These are phyloP conservation scores for Colletotrichum gigasporum DNA, from an alignment of 2,329 filamentous ascomycete species.

Conservation along the genomic window DNA sequence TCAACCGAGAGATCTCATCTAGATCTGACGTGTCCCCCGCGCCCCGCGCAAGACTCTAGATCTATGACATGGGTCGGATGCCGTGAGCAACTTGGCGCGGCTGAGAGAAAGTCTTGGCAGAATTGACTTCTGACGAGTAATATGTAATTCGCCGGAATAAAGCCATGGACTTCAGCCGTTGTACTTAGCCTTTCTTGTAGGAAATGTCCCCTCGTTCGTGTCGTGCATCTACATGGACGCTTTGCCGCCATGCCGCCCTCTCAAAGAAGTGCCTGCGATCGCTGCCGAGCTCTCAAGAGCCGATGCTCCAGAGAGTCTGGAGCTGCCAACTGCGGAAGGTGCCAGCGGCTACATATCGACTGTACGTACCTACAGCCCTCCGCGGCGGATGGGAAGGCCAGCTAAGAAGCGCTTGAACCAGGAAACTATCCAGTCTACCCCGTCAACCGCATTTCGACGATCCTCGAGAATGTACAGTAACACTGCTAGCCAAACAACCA, in stretches of 20 bases:
- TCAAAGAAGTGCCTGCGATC: constrained; percentile 30
- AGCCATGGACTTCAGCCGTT: constrained; percentile 19
- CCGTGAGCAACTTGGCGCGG: neutral
- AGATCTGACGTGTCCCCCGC: constrained; percentile 22
- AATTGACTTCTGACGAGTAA: neutral
- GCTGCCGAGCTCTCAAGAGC: constrained; percentile 30
- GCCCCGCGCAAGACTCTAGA: constrained; percentile 1
- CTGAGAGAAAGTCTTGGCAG: neutral
- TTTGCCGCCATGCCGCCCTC: constrained; percentile 23
- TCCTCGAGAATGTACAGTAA: constrained; percentile 15
- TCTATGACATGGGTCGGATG: constrained; percentile 19
- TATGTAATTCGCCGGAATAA: neutral
- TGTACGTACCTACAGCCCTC: constrained; percentile 29
- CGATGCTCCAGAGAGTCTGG: constrained; percentile 23
- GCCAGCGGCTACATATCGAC: constrained; percentile 26
- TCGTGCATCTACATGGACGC: neutral
- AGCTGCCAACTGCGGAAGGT: constrained; percentile 25
- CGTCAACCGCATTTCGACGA: constrained; percentile 2
- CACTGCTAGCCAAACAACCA: constrained; percentile 8
- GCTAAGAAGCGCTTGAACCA: constrained; percentile 25
- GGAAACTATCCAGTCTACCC: neutral
- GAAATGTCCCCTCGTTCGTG: neutral
- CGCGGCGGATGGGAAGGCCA: constrained; percentile 23
- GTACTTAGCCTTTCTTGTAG: neutral
- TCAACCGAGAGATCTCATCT: constrained; percentile 25